These are phyloP conservation scores for Aureobasidium pullulans DNA, from an alignment of 2,329 filamentous ascomycete genomes.

Conservation along the genomic window DNA sequence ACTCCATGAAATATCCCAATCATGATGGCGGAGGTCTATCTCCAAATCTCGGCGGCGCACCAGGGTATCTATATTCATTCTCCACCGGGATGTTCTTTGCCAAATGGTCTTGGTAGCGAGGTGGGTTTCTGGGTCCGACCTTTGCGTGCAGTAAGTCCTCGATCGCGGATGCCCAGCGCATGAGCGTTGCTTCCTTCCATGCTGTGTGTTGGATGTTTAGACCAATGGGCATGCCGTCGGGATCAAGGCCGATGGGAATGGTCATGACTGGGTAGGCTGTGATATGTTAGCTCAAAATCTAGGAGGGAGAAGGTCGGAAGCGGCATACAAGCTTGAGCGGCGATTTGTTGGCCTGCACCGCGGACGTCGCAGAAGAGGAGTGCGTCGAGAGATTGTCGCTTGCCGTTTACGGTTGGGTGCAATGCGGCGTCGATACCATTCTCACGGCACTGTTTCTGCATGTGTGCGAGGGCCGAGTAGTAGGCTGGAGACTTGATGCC, in stretches of 20 bases:
- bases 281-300: not conserved
- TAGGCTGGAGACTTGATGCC: conserved; percentile 23
- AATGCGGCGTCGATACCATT: conserved; percentile 27
- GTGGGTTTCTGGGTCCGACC: conserved; percentile 14
- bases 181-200: conserved; percentile 24
- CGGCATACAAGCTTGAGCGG: conserved; percentile 23
- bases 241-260: conserved; percentile 25
- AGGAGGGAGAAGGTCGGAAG: not conserved
- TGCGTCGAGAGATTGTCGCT: conserved; percentile 20
- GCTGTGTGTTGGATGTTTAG: conserved; percentile 41
- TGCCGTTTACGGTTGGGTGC: conserved; percentile 23
- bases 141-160: conserved; percentile 22
- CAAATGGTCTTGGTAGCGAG: conserved; percentile 20
- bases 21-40: not conserved
- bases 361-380: conserved; percentile 26
- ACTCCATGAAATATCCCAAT: too few species aligned
- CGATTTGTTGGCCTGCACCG: conserved; percentile 25
- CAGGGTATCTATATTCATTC: conserved; percentile 10
- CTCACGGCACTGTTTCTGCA: conserved; percentile 22
- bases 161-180: conserved; percentile 36
- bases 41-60: conserved; percentile 4
- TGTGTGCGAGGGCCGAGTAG: conserved; percentile 22
- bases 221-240: conserved; percentile 53
- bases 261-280: conserved; percentile 26
- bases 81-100: conserved; percentile 25